phyloP scores from a whole-genome alignment of 495 filamentous ascomycete species.

The Bombardia bombarda region DNA sequence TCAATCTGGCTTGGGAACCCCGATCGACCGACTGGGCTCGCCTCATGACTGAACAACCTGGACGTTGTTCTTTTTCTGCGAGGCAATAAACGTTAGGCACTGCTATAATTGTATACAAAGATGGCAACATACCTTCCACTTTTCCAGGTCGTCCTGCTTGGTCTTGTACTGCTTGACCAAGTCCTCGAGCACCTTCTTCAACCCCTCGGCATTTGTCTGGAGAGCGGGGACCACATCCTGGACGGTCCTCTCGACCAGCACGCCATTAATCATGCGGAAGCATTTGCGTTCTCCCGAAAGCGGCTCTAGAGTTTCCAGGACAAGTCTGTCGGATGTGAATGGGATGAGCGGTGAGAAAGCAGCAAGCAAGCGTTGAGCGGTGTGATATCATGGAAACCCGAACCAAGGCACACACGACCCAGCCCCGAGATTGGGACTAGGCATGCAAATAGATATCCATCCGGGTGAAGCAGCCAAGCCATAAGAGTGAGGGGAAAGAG shows the following conservation, averaged over 20 bases:
- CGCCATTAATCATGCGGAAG: constrained; percentile 97
- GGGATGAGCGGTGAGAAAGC: constrained; percentile 26
- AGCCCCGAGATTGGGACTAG: too few species aligned
- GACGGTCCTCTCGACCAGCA: constrained; percentile 88
- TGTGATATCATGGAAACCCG: constrained; percentile 17
- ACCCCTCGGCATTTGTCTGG: constrained; percentile 86
- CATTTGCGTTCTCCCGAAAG: constrained; percentile 84
- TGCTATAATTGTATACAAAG: neutral
- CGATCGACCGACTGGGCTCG: too few species aligned
- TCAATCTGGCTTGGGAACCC: neutral
- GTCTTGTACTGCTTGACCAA: constrained; percentile 93
- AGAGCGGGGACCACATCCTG: constrained; percentile 84
- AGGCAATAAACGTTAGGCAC: neutral
- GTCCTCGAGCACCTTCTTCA: constrained; percentile 94
- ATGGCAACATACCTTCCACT: constrained; percentile 76
- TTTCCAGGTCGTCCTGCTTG: constrained; percentile 92
- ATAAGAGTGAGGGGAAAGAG: neutral
- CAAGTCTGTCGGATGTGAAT: constrained; percentile 57
- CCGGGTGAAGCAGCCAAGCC: too few species aligned
- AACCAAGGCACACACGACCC: neutral
- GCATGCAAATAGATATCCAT: too few species aligned
- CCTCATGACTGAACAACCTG: constrained; percentile 80
- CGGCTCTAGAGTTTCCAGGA: constrained; percentile 86
- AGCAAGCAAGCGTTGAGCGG: constrained; percentile 19
- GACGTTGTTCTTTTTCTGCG: constrained; percentile 95